These are phyloP conservation scores for Candida chauliodis DNA, from an alignment of 805 yeast genomes.

Conservation along the genomic window DNA sequence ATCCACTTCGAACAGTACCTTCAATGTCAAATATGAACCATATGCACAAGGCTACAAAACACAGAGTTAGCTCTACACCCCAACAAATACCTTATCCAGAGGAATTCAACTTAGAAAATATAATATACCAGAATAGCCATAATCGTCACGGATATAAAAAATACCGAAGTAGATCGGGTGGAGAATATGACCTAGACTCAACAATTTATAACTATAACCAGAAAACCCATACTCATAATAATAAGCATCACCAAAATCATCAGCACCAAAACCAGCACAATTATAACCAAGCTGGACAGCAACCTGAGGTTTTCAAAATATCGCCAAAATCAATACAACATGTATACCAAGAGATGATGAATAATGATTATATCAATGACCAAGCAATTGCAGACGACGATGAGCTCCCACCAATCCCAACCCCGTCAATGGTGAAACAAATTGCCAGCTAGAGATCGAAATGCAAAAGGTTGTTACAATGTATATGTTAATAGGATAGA, in stretches of 20 bases:
- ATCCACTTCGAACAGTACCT: background rate
- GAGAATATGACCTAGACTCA: constrained; percentile 9
- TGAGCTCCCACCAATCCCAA: constrained; percentile 4
- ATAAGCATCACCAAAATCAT: constrained; percentile 2
- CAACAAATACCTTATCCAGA: constrained; percentile 1
- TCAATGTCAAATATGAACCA: background rate
- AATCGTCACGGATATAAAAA: background rate
- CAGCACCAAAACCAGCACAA: background rate
- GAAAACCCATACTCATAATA: background rate
- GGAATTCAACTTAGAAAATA: background rate
- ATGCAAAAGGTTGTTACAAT: background rate
- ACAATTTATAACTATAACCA: constrained; percentile 6
- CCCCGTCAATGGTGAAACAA: constrained; percentile 6
- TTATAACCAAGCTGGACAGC: background rate
- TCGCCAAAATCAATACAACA: constrained; percentile 5
- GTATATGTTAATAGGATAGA: too few relatives aligned
- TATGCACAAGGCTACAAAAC: background rate
- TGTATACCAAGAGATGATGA: background rate
- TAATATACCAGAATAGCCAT: background rate
- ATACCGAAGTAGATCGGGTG: constrained; percentile 6
- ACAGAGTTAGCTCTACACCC: constrained; percentile 2
- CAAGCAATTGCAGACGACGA: background rate
- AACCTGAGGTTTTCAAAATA: constrained; percentile 2
- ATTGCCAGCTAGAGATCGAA: background rate
- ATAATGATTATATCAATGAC: background rate